phyloP scores from a whole-genome alignment of 2,329 filamentous ascomycete genomes.

The Aspergillus aculeatus region DNA sequence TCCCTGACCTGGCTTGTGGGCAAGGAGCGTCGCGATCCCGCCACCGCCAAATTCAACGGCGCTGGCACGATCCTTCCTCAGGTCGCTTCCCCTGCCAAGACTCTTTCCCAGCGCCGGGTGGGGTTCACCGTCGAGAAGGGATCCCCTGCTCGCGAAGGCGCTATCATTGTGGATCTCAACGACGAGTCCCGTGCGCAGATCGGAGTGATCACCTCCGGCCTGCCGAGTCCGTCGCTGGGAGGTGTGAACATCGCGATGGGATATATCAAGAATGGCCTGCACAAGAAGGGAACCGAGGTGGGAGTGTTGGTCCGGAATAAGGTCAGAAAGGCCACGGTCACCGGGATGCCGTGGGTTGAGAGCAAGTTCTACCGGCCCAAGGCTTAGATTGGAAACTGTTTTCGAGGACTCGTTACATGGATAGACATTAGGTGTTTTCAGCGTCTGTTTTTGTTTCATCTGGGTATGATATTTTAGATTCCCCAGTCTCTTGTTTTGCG shows the following conservation, averaged over 20 bases:
- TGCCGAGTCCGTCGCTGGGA: constrained; percentile 79
- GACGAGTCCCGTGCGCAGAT: constrained; percentile 63
- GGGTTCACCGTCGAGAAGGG: constrained; percentile 77
- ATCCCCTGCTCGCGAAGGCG: constrained; percentile 85
- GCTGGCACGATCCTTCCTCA: constrained; percentile 74
- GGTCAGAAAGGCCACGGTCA: constrained; percentile 69
- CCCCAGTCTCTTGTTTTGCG: not conserved
- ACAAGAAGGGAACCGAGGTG: constrained; percentile 81
- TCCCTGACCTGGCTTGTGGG: constrained; percentile 78
- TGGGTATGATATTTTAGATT: not conserved
- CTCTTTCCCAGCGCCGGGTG: constrained; percentile 70
- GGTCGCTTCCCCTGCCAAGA: constrained; percentile 56
- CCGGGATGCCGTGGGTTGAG: constrained; percentile 86
- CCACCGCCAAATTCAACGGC: constrained; percentile 75
- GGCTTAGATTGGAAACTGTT: not conserved
- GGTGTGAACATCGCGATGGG: constrained; percentile 93
- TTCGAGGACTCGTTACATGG: not conserved
- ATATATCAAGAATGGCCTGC: constrained; percentile 76
- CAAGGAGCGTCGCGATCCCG: constrained; percentile 64
- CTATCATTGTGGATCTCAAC: constrained; percentile 64
- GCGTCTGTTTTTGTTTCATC: not conserved
- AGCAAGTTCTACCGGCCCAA: constrained; percentile 66
- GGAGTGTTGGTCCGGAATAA: constrained; percentile 75
- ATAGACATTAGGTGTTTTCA: not conserved
- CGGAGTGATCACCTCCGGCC: constrained; percentile 82